phyloP scores from a whole-genome alignment of 176 grass and related monocot genomes.

The Oryza nivara region DNA sequence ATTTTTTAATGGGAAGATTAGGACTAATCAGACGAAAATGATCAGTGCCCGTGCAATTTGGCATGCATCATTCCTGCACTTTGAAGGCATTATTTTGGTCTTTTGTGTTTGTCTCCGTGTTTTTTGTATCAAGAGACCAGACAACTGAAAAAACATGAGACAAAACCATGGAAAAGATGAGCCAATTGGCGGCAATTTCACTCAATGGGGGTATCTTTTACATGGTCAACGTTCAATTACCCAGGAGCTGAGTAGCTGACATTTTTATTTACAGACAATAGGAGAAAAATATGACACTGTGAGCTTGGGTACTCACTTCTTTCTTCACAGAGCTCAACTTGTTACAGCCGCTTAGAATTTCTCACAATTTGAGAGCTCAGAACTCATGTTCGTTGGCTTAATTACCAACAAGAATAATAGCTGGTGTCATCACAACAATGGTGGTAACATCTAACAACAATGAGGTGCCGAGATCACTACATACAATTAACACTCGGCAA shows the following conservation, averaged over 20 bases:
- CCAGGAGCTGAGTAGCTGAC: not conserved
- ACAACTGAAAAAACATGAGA: conserved; percentile 4
- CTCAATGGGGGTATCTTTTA: conserved; percentile 5
- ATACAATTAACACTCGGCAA: conserved; percentile 38
- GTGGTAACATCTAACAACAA: conserved; percentile 34
- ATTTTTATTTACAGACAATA: conserved; percentile 43
- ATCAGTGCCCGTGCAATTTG: not conserved
- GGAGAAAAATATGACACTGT: not conserved
- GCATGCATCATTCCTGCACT: not conserved
- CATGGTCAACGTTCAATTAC: conserved; percentile 9
- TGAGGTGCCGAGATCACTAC: conserved; percentile 37
- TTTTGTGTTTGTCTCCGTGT: not conserved
- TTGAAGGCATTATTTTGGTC: conserved; percentile 6
- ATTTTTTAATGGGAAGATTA: not conserved
- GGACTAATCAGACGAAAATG: conserved; percentile 12
- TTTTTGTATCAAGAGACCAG: not conserved
- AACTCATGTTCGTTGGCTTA: conserved; percentile 47
- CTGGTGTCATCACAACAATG: not conserved
- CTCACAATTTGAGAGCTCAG: conserved; percentile 20
- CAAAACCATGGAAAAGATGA: not conserved
- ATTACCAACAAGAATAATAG: conserved; percentile 60
- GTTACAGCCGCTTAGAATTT: conserved; percentile 25
- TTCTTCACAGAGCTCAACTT: conserved; percentile 6
- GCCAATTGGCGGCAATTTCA: not conserved
- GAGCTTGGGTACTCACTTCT: conserved; percentile 5